Evolutionary conservation across 176 grass and related monocot genomes (phyloP).

Genomic region (Carex parvula): DNA sequence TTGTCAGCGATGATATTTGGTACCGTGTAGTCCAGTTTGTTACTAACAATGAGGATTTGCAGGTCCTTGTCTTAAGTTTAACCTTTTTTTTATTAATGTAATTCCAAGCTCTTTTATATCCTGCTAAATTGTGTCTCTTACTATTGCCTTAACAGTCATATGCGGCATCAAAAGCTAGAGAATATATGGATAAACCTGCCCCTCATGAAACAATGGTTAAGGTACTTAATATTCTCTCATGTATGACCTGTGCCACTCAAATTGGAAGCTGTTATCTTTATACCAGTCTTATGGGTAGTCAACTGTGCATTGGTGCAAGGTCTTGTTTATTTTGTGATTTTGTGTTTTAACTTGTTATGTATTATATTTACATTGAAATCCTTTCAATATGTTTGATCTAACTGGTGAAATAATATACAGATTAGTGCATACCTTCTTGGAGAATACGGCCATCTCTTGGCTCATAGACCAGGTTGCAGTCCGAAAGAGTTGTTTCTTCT

Average conservation of each 20-base stretch:
- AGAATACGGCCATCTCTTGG: conserved; percentile 98
- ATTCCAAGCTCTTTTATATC: conserved; percentile 5
- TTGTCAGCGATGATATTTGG: conserved; percentile 99
- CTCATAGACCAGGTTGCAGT: conserved; percentile 77
- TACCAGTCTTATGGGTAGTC: not conserved
- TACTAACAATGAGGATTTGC: conserved; percentile 98
- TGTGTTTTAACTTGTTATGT: not conserved
- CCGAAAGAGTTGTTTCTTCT: conserved; percentile 93
- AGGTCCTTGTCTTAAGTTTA: conserved; percentile 47
- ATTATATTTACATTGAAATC: conserved; percentile 14
- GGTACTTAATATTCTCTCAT: conserved; percentile 47
- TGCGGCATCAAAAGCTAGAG: conserved; percentile 92
- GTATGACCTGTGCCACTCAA: not conserved
- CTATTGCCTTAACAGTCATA: conserved; percentile 59
- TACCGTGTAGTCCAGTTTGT: conserved; percentile 99
- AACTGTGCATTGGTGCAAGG: not conserved
- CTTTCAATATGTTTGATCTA: not conserved
- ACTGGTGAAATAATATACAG: conserved; percentile 39
- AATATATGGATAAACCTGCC: conserved; percentile 94
- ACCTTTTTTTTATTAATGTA: not conserved
- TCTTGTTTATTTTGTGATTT: not conserved
- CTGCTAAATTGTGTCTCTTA: conserved; percentile 2
- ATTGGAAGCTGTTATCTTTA: not conserved
- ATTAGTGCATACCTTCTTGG: conserved; percentile 98
- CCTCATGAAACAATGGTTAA: conserved; percentile 99